Conservation (phyloP, 1,284 basidiomycete genomes). For the Microbotryum intermedium region DNA sequence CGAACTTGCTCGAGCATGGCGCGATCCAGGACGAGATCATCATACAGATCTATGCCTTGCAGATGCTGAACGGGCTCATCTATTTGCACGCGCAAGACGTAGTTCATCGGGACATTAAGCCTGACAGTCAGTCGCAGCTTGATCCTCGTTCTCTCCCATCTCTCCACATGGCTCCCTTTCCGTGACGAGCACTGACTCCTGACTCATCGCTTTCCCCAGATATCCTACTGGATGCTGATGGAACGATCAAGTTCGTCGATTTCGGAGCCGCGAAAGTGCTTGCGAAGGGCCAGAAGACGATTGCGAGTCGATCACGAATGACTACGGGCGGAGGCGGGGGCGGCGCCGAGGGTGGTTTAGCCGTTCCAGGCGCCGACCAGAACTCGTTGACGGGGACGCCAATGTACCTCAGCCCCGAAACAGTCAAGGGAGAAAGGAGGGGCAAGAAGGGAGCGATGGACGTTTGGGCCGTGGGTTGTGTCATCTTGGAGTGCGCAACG, state of each 20-base stretch:
- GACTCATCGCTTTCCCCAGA: slow-evolving; percentile 48
- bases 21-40: slow-evolving; percentile 95
- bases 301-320: slow-evolving; percentile 54
- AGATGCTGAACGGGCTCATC: slow-evolving; percentile 88
- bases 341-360: slow-evolving; percentile 30
- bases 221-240: slow-evolving; percentile 81
- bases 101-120: slow-evolving; percentile 96
- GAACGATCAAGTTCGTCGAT: slow-evolving; percentile 95
- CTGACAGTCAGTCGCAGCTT: slow-evolving; percentile 69
- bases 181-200: background rate
- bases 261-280: slow-evolving; percentile 98
- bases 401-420: slow-evolving; percentile 99
- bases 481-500: slow-evolving; percentile 91
- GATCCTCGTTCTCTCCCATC: slow-evolving; percentile 3
- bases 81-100: slow-evolving; percentile 91
- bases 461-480: slow-evolving; percentile 94
- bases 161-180: too few relatives aligned
- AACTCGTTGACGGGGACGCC: slow-evolving; percentile 85
- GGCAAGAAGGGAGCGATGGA: slow-evolving; percentile 95
- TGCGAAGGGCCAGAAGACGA: slow-evolving; percentile 81
- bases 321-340: slow-evolving; percentile 17
- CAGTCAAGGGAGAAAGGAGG: slow-evolving; percentile 65
- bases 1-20: slow-evolving; percentile 82
- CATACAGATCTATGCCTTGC: slow-evolving; percentile 90
- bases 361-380: slow-evolving; percentile 20